These are phyloP conservation scores for Neobulgaria alba DNA, from an alignment of 2,329 filamentous ascomycete genomes.

Conservation along the genomic window DNA sequence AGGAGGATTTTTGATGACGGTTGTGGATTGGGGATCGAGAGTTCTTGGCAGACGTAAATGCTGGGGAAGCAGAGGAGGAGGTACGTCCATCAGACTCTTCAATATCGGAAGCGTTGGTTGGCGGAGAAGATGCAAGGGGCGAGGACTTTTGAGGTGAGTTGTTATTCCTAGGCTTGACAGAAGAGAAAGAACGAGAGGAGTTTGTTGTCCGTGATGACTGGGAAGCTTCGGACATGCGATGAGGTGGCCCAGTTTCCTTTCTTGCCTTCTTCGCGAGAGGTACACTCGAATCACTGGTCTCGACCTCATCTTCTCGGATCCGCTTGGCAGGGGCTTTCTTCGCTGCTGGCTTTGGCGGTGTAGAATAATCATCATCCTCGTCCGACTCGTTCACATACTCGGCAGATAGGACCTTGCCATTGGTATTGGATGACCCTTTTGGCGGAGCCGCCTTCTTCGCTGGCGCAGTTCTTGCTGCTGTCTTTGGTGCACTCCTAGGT, in stretches of 20 bases:
- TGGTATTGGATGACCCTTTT: conserved; percentile 21
- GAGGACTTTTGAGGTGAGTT: conserved; percentile 56
- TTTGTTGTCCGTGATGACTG: conserved; percentile 37
- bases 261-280: conserved; percentile 28
- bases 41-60: conserved; percentile 13
- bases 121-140: conserved; percentile 55
- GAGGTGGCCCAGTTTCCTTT: conserved; percentile 21
- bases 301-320: conserved; percentile 38
- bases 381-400: conserved; percentile 28
- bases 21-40: conserved; percentile 25
- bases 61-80: conserved; percentile 23
- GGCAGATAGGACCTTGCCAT: conserved; percentile 20
- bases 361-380: conserved; percentile 18
- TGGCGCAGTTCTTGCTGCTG: background rate
- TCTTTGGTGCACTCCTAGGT: background rate
- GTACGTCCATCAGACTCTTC: conserved; percentile 32
- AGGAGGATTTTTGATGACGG: conserved; percentile 27
- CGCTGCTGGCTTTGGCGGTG: conserved; percentile 3
- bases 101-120: conserved; percentile 56
- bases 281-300: conserved; percentile 23
- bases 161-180: conserved; percentile 36
- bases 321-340: conserved; percentile 36
- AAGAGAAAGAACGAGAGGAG: conserved; percentile 30
- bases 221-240: conserved; percentile 41
- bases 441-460: conserved; percentile 15